phyloP scores from a whole-genome alignment of 2,329 filamentous ascomycete species.

The Aspergillus sp. region DNA sequence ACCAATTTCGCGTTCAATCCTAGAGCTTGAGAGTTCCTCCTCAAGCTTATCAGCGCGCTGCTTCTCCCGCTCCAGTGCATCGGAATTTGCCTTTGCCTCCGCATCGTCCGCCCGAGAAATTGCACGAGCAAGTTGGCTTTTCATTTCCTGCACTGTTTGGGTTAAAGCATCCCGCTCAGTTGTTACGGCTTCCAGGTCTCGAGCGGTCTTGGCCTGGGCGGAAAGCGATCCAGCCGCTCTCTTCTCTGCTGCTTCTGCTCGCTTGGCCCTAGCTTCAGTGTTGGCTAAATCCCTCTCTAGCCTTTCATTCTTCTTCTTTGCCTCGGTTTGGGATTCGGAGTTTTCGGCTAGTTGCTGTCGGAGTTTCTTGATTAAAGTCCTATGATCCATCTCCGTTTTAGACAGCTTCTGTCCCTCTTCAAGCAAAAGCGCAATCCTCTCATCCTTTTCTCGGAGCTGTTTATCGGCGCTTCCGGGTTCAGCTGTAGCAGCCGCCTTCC shows the following conservation, averaged over 20 bases:
- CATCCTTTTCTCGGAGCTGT: constrained; percentile 84
- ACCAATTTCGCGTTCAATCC: constrained; percentile 74
- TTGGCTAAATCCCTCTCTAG: constrained; percentile 56
- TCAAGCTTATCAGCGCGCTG: constrained; percentile 55
- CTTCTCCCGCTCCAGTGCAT: constrained; percentile 67
- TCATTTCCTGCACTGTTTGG: constrained; percentile 66
- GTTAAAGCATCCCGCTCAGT: constrained; percentile 65
- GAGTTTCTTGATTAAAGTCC: constrained; percentile 79
- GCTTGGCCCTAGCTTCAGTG: constrained; percentile 57
- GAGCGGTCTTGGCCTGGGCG: constrained; percentile 51
- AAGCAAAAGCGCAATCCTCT: constrained; percentile 84
- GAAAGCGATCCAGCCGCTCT: constrained; percentile 56
- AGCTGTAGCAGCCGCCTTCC: constrained; percentile 63
- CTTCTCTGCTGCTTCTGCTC: constrained; percentile 60
- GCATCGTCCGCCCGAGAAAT: constrained; percentile 65
- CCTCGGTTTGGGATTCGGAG: constrained; percentile 50
- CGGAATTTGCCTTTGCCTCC: constrained; percentile 65
- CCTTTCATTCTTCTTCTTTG: constrained; percentile 57
- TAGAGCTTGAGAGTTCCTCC: constrained; percentile 63
- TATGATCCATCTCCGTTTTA: constrained; percentile 79
- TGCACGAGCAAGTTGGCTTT: constrained; percentile 67
- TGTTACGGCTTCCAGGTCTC: constrained; percentile 61
- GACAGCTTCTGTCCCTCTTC: constrained; percentile 90
- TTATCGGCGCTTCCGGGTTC: constrained; percentile 68
- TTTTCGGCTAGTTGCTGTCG: constrained; percentile 53